Evolutionary conservation across 129 eudicot genomes (phyloP), one percentile per base, ranked within the genome.

Genomic region (Pseudognaphalium luteoalbum): DNA sequence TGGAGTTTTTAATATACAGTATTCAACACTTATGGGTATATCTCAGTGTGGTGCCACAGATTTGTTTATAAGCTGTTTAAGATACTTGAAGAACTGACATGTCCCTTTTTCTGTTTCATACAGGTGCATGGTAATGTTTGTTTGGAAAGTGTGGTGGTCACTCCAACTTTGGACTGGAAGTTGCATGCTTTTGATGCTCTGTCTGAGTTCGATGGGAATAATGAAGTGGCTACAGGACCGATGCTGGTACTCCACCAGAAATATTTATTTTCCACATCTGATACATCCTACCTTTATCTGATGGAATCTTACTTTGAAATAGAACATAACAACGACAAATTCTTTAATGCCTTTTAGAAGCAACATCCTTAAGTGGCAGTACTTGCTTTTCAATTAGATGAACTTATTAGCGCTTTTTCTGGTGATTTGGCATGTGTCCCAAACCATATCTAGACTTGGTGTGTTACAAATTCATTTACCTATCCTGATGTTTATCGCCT

Each of bases 101-200:
- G 37, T 54, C 37, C 17, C 35, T 19, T 51, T 54, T 66, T 68
- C 10, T 69, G 64, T 73, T 44, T 50, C 67, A 56, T 81, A 69
- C 84, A 94, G 98, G 93, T 94, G 51, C 98, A 94, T 81, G 97
- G 90, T 78, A 94, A 94, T 86, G 97, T 94, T 83, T 94, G 98
- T 77, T 70, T 94, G 90, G 93, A 90, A 80, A 94, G 97, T 84
- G 97, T 94, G 74, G 98, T 94, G 69, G 98, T 94, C 66, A 94
- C 98, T 64, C 93, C 86, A 85, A 87, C 98, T 58, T 78, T 94
- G 84, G 98, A 91, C 83, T 94, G 98, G 98, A 94, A 94, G 76
- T 79, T 94, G 83, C 98, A 94, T 83, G 98, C 97, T 33, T 94
- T 94, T 87, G 98, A 94, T 81, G 96, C 91, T 85, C 86, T 94